A percentile compares a stretch with the other conserved stretches of the same genome.
Evolutionary conservation across 2,329 filamentous ascomycete species (phyloP).

Genomic region (Cercospora berteroae): DNA sequence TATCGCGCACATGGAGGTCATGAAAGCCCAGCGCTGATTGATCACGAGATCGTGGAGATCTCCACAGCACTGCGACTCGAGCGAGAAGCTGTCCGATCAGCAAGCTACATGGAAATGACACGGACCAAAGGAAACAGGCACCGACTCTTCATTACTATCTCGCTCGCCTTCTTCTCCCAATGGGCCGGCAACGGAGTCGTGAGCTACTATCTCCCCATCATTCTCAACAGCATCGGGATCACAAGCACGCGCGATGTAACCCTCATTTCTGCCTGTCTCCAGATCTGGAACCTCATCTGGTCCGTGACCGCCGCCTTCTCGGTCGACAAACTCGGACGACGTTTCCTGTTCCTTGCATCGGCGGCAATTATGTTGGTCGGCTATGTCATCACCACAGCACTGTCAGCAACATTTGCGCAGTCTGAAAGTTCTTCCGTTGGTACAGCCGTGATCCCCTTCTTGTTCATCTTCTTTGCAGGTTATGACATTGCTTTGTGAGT

Average conservation of each 20-base stretch:
- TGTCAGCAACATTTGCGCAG: constrained; percentile 40
- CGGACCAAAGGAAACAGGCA: constrained; percentile 35
- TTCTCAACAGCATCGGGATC: constrained; percentile 42
- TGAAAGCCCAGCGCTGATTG: constrained; percentile 62
- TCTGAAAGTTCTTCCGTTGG: constrained; percentile 36
- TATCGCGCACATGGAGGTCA: constrained; percentile 58
- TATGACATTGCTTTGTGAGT: constrained; percentile 40
- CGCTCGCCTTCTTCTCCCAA: constrained; percentile 41
- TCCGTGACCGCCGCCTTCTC: constrained; percentile 41
- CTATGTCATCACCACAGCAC: constrained; percentile 32
- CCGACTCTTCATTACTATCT: constrained; percentile 42
- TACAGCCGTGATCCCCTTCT: constrained; percentile 43
- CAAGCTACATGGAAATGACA: constrained; percentile 24
- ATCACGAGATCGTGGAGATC: constrained; percentile 66
- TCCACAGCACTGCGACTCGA: constrained; percentile 30
- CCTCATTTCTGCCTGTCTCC: constrained; percentile 41
- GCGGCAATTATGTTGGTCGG: constrained; percentile 46
- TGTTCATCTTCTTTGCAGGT: constrained; percentile 46
- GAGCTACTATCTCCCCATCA: constrained; percentile 32
- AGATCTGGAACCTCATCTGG: constrained; percentile 43
- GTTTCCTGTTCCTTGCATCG: constrained; percentile 45
- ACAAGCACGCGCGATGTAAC: constrained; percentile 38
- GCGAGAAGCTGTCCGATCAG: constrained; percentile 53
- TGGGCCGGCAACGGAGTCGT: constrained; percentile 44
- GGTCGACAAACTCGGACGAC: constrained; percentile 45